Base-by-base conservation (phyloP, 164 flowering plant genomes). In the Paratinospora sagittata region DNA sequence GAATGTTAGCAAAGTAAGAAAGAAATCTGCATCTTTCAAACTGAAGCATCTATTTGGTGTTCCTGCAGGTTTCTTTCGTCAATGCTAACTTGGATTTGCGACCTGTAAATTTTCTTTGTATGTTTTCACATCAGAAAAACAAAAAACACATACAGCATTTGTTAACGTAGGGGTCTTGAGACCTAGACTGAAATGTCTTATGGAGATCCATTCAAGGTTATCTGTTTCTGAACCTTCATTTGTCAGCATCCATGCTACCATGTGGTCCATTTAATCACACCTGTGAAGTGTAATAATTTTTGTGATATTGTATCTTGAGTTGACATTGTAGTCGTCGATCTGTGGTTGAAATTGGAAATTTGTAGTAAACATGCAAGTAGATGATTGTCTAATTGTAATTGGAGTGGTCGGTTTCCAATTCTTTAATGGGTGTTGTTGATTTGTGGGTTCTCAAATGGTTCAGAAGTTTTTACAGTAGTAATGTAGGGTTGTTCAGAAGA, bases 21-120 rank as follows among this genome's bases (percentile, higher is more conserved):
- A 37, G 65, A 70, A 19, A 70, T 76, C 64, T 82, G 78, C 82
- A 72, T 60, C 27, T 80, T 79, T 78, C 70, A 64, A 81, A 80
- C 94, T 88, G 88, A 87, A 84, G 74, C 79, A 70, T 87, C 83
- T 87, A 75, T 84, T 88, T 87, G 82, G 75, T 89, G 83, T 87
- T 83, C 85, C 78, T 89, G 97, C 97, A 92, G 97, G 94, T 92
- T 81, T 84, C 81, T 87, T 85, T 71, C 79, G 75, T 78, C 81
- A 82, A 86, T 61, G 84, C 82, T 88, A 86, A 85, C 79, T 78
- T 71, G 79, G 82, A 76, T 78, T 72, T 80, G 81, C 70, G 77
- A 19, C 77, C 74, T 84, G 87, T 89, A 79, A 76, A 83, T 78
- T 76, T 78, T 36, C 45, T 68, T 23, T 58, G 26, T 57, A 14